These are phyloP conservation scores for Pseudogymnoascus sp. DNA, from an alignment of 2,329 filamentous ascomycete genomes.

Conservation along the genomic window DNA sequence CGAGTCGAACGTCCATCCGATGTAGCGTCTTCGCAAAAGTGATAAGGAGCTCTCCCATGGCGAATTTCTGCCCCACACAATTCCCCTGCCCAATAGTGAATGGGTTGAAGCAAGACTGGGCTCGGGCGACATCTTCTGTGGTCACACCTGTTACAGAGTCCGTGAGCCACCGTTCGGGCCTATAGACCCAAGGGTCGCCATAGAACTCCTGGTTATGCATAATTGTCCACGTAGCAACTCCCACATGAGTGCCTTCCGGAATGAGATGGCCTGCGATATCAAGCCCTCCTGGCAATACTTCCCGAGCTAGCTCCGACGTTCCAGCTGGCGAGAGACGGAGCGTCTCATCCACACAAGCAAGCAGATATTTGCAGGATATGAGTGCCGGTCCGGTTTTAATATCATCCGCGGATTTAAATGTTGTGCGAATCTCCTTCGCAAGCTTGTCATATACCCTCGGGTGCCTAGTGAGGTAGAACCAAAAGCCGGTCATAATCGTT, in stretches of 20 bases:
- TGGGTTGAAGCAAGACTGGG: constrained; percentile 10
- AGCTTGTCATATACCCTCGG: constrained; percentile 23
- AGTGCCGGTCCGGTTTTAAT: constrained; percentile 20
- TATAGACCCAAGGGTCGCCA: constrained; percentile 9
- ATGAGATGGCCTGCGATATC: neutral
- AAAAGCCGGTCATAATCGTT: constrained; percentile 20
- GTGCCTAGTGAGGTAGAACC: constrained; percentile 32
- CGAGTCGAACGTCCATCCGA: constrained; percentile 11
- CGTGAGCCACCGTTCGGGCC: constrained; percentile 18
- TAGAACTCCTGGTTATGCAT: neutral
- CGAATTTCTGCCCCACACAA: constrained; percentile 15
- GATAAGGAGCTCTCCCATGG: constrained; percentile 15
- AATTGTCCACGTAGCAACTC: neutral
- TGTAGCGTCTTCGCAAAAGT: constrained; percentile 7
- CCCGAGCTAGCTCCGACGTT: neutral
- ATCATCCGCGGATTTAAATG: constrained; percentile 27
- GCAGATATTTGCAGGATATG: constrained; percentile 26
- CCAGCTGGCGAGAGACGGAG: constrained; percentile 35
- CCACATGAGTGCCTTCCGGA: neutral
- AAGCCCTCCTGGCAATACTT: neutral
- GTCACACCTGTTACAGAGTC: constrained; percentile 13
- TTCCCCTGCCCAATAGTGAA: constrained; percentile 14
- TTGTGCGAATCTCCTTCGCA: constrained; percentile 29
- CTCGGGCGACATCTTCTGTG: constrained; percentile 12
- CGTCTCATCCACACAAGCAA: constrained; percentile 39